Conservation (phyloP, 2,329 filamentous ascomycete genomes). For the Diaporthe amygdali region DNA sequence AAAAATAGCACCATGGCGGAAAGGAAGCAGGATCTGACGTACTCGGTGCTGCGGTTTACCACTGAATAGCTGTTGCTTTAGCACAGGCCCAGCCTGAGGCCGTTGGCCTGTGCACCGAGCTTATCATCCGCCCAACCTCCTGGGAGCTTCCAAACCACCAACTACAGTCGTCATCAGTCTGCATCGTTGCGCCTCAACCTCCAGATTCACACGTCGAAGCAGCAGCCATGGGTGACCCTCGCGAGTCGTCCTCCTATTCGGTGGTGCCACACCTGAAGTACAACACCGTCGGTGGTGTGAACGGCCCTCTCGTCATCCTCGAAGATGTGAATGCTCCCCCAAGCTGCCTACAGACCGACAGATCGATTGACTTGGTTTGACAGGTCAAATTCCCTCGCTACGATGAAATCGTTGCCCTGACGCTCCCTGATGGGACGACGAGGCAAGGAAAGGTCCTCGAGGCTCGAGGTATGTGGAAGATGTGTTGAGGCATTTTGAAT, state of each 20-base stretch:
- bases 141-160: constrained; percentile 23
- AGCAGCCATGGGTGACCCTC: constrained; percentile 58
- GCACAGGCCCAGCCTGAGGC: neutral
- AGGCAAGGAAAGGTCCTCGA: constrained; percentile 96
- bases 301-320: constrained; percentile 95
- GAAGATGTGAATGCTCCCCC: constrained; percentile 69
- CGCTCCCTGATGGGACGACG: constrained; percentile 92
- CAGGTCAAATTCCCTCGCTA: constrained; percentile 97
- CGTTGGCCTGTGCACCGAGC: constrained; percentile 16
- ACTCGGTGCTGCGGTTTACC: neutral
- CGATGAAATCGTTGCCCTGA: constrained; percentile 97
- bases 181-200: neutral
- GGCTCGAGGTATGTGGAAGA: constrained; percentile 76
- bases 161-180: constrained; percentile 22
- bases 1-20: constrained; percentile 15
- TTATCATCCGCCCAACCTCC: constrained; percentile 24
- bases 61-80: neutral
- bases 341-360: constrained; percentile 25
- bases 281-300: constrained; percentile 98
- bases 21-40: constrained; percentile 15
- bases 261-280: constrained; percentile 76
- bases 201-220: neutral
- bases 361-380: constrained; percentile 30
- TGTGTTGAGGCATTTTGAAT: constrained; percentile 21
- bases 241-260: constrained; percentile 63